Evolutionary conservation across 176 grass and related monocot species (phyloP), one percentile per base, ranked within the genome.

Genomic region (Rhynchospora pubera): DNA sequence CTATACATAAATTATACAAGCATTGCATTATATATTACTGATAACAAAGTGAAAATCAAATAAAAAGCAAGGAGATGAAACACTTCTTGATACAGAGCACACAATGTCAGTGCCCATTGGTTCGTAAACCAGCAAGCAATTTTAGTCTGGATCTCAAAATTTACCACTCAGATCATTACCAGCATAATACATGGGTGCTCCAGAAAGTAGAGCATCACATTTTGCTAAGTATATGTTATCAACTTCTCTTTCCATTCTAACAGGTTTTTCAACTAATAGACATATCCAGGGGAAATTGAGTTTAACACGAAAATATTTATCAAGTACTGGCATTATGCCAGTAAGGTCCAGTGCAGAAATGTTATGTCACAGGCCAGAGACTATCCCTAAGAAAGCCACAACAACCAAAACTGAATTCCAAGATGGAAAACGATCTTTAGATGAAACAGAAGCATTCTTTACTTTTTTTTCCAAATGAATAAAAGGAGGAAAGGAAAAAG

Each of bases 1-100:
- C 93, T 97, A 84, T 79, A 61, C 69, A 90, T 18, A 88, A 85
- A 90, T 57, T 16, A 89, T 85, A 34, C 82, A 66, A 43, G 51
- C 42, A 57, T 81, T 45, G 3, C 22, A 23, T 48, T 48, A 72
- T 50, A 59, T 42, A 55, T 55, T 52, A 44, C 15, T 79, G 39
- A 43, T 61, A 60, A 79, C 21, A 39, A 45, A 45, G 26, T 79
- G 55, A 34, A 24, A 74, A 28, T 13, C 3, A 10, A 15, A 14
- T 51, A 26, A 26, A 52, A 53, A 14, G 16, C 11, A 24, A 52
- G 46, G 47, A 80, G 56, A 46, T 46, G 5, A 80, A 45, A 14
- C 6, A 62, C 48, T 45, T 44, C 46, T 14, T 19, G 9, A 62
- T n/a, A n/a, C 62, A 80, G 26, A 28, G 26, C 48, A 16, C 48